These are phyloP conservation scores for Wickerhamomyces queroliae DNA, from an alignment of 805 yeast genomes.

Conservation along the genomic window DNA sequence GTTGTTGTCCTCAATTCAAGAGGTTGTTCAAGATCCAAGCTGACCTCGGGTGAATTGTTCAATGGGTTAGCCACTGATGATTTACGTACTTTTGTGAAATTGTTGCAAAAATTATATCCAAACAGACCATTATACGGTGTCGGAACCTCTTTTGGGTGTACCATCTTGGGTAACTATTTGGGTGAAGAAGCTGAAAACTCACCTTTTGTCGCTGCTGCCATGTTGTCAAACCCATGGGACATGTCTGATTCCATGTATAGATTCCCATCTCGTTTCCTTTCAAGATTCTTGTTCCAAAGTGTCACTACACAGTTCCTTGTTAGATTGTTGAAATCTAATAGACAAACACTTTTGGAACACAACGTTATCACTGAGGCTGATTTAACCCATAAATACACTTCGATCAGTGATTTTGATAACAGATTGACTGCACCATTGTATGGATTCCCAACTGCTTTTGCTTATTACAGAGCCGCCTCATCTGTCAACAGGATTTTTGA, in stretches of 20 bases:
- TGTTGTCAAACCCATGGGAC: slow-evolving; percentile 73
- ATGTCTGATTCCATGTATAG: slow-evolving; percentile 47
- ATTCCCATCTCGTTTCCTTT: slow-evolving; percentile 31
- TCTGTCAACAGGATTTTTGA: slow-evolving; percentile 51
- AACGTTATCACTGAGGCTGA: slow-evolving; percentile 28
- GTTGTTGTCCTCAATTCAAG: slow-evolving; percentile 63
- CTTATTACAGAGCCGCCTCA: slow-evolving; percentile 62
- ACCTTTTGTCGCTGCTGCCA: slow-evolving; percentile 50
- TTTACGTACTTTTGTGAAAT: slow-evolving; percentile 50
- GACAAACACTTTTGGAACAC: slow-evolving; percentile 26
- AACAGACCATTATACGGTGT: slow-evolving; percentile 56
- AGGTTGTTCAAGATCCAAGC: slow-evolving; percentile 73
- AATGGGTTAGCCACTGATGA: slow-evolving; percentile 69
- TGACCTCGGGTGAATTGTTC: slow-evolving; percentile 62
- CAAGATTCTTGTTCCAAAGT: slow-evolving; percentile 35
- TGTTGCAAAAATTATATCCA: slow-evolving; percentile 48
- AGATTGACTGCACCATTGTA: slow-evolving; percentile 53
- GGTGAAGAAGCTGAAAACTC: slow-evolving; percentile 58
- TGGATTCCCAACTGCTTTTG: slow-evolving; percentile 56
- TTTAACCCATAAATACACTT: slow-evolving; percentile 30
- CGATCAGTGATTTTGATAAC: slow-evolving; percentile 54
- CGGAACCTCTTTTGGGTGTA: slow-evolving; percentile 73
- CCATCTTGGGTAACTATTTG: slow-evolving; percentile 58
- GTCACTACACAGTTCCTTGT: slow-evolving; percentile 34
- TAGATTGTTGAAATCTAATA: slow-evolving; percentile 39